Conservation (phyloP, 257 asterid genomes). For the Ophiorrhiza pumila region DNA sequence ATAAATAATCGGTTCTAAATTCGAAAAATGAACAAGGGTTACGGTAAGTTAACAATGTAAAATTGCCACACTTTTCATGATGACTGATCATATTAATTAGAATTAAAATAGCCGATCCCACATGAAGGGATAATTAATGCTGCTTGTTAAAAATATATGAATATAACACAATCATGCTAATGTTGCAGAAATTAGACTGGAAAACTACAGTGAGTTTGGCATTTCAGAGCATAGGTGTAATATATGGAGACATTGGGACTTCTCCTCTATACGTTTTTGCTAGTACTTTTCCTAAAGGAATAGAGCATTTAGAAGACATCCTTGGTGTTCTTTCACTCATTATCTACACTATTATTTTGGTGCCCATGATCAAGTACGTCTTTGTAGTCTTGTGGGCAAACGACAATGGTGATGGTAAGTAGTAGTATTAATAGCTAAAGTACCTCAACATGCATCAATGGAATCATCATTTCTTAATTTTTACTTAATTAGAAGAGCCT, state of each 20-base stretch:
- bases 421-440: too few relatives aligned
- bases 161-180: neutral
- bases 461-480: too few relatives aligned
- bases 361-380: conserved; percentile 64
- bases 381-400: conserved; percentile 65
- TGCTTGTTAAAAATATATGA: too few relatives aligned
- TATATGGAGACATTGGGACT: conserved; percentile 85
- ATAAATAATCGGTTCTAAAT: too few relatives aligned
- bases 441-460: too few relatives aligned
- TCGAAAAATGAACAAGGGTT: too few relatives aligned
- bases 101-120: too few relatives aligned
- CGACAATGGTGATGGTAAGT: conserved; percentile 67
- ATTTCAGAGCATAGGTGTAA: conserved; percentile 69
- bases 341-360: conserved; percentile 51
- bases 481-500: too few relatives aligned
- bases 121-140: too few relatives aligned
- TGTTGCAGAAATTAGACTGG: conserved; percentile 29
- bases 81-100: too few relatives aligned
- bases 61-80: too few relatives aligned
- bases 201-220: conserved; percentile 47
- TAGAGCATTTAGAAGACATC: conserved; percentile 44
- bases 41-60: too few relatives aligned
- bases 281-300: conserved; percentile 45
- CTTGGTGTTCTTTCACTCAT: conserved; percentile 63
- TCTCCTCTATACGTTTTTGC: conserved; percentile 72